Percentiles rank a stretch among this genome's conserved stretches.
Evolutionary conservation across 2,329 filamentous ascomycete species (phyloP).

Genomic region (Paecilomyces variotii): DNA sequence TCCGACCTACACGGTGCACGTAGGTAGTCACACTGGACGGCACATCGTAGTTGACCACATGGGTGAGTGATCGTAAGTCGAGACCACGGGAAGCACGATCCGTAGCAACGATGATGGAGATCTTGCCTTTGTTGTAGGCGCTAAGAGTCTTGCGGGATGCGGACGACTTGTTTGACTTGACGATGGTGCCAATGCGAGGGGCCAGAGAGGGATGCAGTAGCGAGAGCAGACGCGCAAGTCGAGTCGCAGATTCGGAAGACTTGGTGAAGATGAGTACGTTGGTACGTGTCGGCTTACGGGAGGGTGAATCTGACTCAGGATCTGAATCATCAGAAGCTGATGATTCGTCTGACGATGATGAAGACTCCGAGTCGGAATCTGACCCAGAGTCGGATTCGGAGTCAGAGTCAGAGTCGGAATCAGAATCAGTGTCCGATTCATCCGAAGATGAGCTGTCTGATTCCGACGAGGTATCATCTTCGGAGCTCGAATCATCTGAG

Average conservation of each 20-base stretch:
- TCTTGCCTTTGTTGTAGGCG: slow-evolving; percentile 54
- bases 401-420: slow-evolving; percentile 16
- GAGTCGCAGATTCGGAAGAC: slow-evolving; percentile 79
- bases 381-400: slow-evolving; percentile 18
- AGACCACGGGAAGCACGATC: slow-evolving; percentile 90
- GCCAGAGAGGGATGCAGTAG: slow-evolving; percentile 56
- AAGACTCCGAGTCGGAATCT: slow-evolving; percentile 10
- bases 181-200: slow-evolving; percentile 58
- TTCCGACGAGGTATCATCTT: slow-evolving; percentile 20
- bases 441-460: slow-evolving; percentile 25
- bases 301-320: slow-evolving; percentile 12
- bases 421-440: slow-evolving; percentile 14
- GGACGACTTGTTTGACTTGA: slow-evolving; percentile 68
- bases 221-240: slow-evolving; percentile 70
- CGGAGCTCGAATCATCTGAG: slow-evolving; percentile 27
- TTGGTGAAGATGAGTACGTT: slow-evolving; percentile 77
- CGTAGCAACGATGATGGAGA: slow-evolving; percentile 76
- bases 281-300: slow-evolving; percentile 12
- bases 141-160: slow-evolving; percentile 59
- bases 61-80: slow-evolving; percentile 68
- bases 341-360: slow-evolving; percentile 12
- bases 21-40: slow-evolving; percentile 75
- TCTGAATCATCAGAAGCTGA: slow-evolving; percentile 22
- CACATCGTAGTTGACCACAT: slow-evolving; percentile 92
- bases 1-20: slow-evolving; percentile 85